A percentile compares a stretch with the other conserved stretches of the same genome.
These are phyloP conservation scores for thale cress (Arabidopsis thaliana) DNA, from an alignment of 345 rosid species.

Conservation along the genomic window TAIR10.1 NC_003076.8:16215001-16215500, in stretches of 20 bases:
- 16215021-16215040: slow-evolving; percentile 74
- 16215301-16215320: neutral
- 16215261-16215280: neutral
- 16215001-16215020: slow-evolving; percentile 67
- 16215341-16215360: slow-evolving; percentile 4
- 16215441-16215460: slow-evolving; percentile 36
- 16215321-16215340: slow-evolving; percentile 6
- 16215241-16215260: slow-evolving; percentile 21
- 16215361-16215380: slow-evolving; percentile 15
- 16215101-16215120: slow-evolving; percentile 24
- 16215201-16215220: slow-evolving; percentile 15
- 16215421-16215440: slow-evolving; percentile 17
- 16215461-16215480: slow-evolving; percentile 40
- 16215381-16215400: slow-evolving; percentile 34
- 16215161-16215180: slow-evolving; percentile 16
- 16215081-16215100: neutral
- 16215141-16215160: neutral
- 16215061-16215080: slow-evolving; percentile 72
- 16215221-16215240: slow-evolving; percentile 29
- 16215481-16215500: slow-evolving; percentile 77
- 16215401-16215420: slow-evolving; percentile 13
- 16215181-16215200: slow-evolving; percentile 12
- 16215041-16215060: slow-evolving; percentile 72
- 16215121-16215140: slow-evolving; percentile 4
- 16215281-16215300: slow-evolving; percentile 7